Base-by-base conservation (phyloP, 768 basidiomycete species). In the Guyanaporus albipodus region DNA sequence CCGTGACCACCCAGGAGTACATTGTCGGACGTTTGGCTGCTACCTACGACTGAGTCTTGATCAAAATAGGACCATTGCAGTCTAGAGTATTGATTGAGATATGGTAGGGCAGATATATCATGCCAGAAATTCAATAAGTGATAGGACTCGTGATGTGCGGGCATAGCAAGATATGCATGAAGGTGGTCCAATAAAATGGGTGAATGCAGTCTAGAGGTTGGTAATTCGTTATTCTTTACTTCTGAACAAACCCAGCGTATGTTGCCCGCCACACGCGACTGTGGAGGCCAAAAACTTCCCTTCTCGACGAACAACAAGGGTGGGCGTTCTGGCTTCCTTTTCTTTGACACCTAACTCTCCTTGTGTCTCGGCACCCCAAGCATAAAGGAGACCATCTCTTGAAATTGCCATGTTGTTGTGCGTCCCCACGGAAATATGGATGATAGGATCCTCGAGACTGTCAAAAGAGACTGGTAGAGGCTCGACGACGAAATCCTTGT, bases 341-440 rank as follows among this genome's bases (percentile, higher is more conserved):
- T 78, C 78, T 23, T 75, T 75, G 29, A 78, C 74, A 11, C 86
- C 87, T 17, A 90, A 73, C 61, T 90, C 87, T 40, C 87, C 80
- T 55, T 86, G 84, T 5, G 78, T 73, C n/a, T 85, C 85, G 50
- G 83, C 81, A 40, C 87, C 87, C 87, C 87, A 90, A 26, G 79
- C 70, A 57, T 83, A 87, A 54, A 89, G 63, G 3, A 83, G 81
- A 27, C 87, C 87, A 34, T 70, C 79, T 49, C 68, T 59, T 6
- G 85, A 85, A 38, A 87, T 71, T 8, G 82, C 87, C 58, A 86
- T 73, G 52, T 83, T 87, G 60, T 83, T 85, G 62, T 86, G 85
- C 24, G 74, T 73, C 6, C 85, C 87, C n/a, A 73, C 78, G 2
- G 83, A 77, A 42, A 90, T 75, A 45, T 80, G 73, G 15, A 80